phyloP scores from a whole-genome alignment of 352 stramenopile species.

The Pythium phragmitis region DNA sequence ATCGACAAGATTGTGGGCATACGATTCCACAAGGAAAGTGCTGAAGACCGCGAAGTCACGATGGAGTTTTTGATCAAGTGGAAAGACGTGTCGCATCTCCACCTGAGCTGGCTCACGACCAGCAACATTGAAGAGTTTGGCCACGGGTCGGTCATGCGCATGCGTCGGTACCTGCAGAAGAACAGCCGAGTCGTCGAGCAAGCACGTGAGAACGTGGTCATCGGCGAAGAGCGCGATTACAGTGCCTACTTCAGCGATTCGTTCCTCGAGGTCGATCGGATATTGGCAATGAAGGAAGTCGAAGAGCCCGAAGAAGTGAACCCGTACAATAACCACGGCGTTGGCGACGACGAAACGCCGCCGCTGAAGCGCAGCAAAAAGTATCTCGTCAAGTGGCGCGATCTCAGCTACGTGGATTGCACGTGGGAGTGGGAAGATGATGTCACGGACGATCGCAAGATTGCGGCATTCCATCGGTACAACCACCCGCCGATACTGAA shows the following conservation, averaged over 20 bases:
- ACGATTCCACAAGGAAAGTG: slow-evolving; percentile 64
- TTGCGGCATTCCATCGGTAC: slow-evolving; percentile 82
- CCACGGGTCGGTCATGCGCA: slow-evolving; percentile 75
- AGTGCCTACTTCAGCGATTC: slow-evolving; percentile 84
- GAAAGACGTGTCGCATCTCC: slow-evolving; percentile 96
- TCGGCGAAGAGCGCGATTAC: slow-evolving; percentile 73
- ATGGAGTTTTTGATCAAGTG: slow-evolving; percentile 99
- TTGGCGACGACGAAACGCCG: slow-evolving; percentile 39
- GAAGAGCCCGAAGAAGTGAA: slow-evolving; percentile 74
- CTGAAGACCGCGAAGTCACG: slow-evolving; percentile 47
- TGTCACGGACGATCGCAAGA: slow-evolving; percentile 88
- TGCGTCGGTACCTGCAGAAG: slow-evolving; percentile 86
- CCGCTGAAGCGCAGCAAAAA: slow-evolving; percentile 84
- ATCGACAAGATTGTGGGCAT: slow-evolving; percentile 94
- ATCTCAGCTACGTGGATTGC: slow-evolving; percentile 89
- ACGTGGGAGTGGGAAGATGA: slow-evolving; percentile 90
- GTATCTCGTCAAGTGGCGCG: slow-evolving; percentile 91
- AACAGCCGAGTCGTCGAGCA: slow-evolving; percentile 82
- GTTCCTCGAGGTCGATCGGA: slow-evolving; percentile 83
- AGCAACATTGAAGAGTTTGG: slow-evolving; percentile 91
- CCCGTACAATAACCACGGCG: slow-evolving; percentile 59
- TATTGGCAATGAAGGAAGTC: slow-evolving; percentile 74
- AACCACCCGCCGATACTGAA: slow-evolving; percentile 87
- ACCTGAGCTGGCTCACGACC: slow-evolving; percentile 97
- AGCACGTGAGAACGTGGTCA: slow-evolving; percentile 68